Percentiles rank a stretch among this genome's conserved stretches.
These are phyloP conservation scores for Gamsiella multidivaricata DNA, from an alignment of 192 early-diverging fungal species.

Conservation along the genomic window DNA sequence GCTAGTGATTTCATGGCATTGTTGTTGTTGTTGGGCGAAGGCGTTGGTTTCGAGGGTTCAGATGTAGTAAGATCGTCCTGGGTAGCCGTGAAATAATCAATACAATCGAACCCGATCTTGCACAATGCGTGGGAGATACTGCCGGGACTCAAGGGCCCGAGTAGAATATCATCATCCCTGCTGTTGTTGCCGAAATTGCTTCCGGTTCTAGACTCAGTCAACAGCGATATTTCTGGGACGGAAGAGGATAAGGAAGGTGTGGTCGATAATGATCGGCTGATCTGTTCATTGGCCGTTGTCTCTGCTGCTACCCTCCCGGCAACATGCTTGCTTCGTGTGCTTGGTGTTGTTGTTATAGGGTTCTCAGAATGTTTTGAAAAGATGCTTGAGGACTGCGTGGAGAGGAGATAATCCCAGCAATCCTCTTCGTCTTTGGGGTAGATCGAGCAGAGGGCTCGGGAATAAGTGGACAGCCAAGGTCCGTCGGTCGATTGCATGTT, in stretches of 20 bases:
- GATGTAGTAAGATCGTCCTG: constrained; percentile 19
- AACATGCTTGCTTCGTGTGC: not conserved
- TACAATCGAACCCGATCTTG: constrained; percentile 50
- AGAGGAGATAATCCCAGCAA: constrained; percentile 43
- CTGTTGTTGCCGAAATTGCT: constrained; percentile 5
- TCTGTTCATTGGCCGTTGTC: not conserved
- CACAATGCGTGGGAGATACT: constrained; percentile 37
- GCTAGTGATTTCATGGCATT: not conserved
- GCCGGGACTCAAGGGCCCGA: constrained; percentile 15
- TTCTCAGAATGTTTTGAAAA: constrained; percentile 9
- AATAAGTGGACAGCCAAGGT: constrained; percentile 34
- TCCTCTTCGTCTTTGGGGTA: constrained; percentile 41
- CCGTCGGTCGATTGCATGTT: not conserved
- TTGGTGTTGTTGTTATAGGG: not conserved
- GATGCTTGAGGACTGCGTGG: constrained; percentile 13
- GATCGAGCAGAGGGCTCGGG: constrained; percentile 41
- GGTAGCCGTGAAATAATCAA: constrained; percentile 44
- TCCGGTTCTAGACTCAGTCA: not conserved
- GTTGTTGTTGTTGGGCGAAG: not conserved
- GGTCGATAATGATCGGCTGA: not conserved
- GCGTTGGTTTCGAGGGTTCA: constrained; percentile 2
- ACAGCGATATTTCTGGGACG: not conserved
- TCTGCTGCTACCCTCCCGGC: not conserved
- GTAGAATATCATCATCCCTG: not conserved
- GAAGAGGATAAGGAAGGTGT: constrained; percentile 6